Base-by-base conservation (phyloP, 2,329 filamentous ascomycete species). In the Aulographum hederae region DNA sequence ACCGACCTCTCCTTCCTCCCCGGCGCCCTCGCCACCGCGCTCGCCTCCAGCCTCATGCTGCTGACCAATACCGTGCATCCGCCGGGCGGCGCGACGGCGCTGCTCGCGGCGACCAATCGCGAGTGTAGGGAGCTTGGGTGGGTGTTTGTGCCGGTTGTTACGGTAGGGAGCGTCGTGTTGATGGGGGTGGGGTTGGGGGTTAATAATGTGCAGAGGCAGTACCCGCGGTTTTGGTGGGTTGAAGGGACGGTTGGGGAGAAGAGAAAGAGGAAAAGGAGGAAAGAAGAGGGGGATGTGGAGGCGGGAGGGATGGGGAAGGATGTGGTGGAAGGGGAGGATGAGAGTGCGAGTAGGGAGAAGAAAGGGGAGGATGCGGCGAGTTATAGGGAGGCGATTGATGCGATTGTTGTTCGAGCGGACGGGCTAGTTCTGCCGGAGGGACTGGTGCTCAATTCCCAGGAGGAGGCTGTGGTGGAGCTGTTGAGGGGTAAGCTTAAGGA, bases 151-250 rank as follows among this genome's bases (percentile, higher is more conserved):
- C 49, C 50, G 1, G 37, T 63, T 5, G 48, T 63, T 3, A 38
- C 57, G 35, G 43, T 60, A 35, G 57, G 55, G 2, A 51, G 51
- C 2, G 41, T 44, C 1, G 38, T 63, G 23, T 58, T 63, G 57
- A 30, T 59, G 3, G 18, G 42, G 0, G 53, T 61, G 1, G 58
- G 54, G 0, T 43, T 57, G 5, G 31, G 58, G 4, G 43, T 58
- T 36, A 63, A 63, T 39, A 63, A 64, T 36, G 47, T 61, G 6
- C 45, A 58, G 31, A 43, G 60, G 18, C 51, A 53, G 34, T 64
- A 60, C 38, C 60, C 60, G 1, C 33, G 57, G 2, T 63, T 54
- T 33, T 64, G 60, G 60, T 63, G n/a, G n/a, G n/a, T n/a, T n/a
- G n/a, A n/a, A n/a, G n/a, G n/a, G n/a, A n/a, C n/a, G n/a, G n/a